Percentiles rank a stretch among this genome's conserved stretches.
Conservation (phyloP, 2,329 filamentous ascomycete genomes). For the Pseudogymnoascus sp. region DNA sequence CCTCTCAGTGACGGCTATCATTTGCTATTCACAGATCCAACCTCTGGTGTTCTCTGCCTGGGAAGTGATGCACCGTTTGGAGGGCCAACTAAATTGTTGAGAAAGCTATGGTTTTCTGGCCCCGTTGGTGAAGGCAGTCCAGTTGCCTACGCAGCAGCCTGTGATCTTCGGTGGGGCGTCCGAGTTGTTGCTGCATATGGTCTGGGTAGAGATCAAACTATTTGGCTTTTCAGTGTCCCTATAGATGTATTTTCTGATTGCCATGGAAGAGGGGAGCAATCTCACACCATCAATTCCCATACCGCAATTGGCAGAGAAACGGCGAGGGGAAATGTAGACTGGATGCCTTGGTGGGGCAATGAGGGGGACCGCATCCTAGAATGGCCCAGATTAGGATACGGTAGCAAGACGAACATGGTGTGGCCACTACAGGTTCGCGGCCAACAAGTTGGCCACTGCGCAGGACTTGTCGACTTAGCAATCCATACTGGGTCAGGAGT, state of each 20-base stretch:
- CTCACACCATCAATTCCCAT: neutral
- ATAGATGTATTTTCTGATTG: constrained; percentile 42
- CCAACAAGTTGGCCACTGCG: constrained; percentile 38
- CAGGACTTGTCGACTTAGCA: constrained; percentile 41
- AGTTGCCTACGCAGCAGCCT: constrained; percentile 45
- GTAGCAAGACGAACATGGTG: neutral
- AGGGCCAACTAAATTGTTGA: constrained; percentile 47
- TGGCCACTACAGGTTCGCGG: constrained; percentile 44
- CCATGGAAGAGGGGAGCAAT: constrained; percentile 14
- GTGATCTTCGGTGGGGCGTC: constrained; percentile 49
- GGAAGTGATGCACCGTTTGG: constrained; percentile 50
- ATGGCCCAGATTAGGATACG: constrained; percentile 15
- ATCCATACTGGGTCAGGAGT: constrained; percentile 38
- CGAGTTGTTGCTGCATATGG: constrained; percentile 50
- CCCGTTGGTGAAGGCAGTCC: constrained; percentile 33
- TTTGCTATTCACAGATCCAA: constrained; percentile 55
- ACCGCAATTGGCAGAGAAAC: constrained; percentile 4
- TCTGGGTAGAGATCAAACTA: constrained; percentile 31
- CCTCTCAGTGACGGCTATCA: constrained; percentile 58
- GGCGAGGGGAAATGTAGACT: constrained; percentile 20
- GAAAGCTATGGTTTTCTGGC: constrained; percentile 45
- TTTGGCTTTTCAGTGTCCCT: constrained; percentile 55
- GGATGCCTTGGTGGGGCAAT: constrained; percentile 34
- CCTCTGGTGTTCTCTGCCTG: constrained; percentile 46
- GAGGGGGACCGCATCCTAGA: constrained; percentile 19